Evolutionary conservation across 306 rosid genomes (phyloP).

Genomic region (Vachellia collinsii): DNA sequence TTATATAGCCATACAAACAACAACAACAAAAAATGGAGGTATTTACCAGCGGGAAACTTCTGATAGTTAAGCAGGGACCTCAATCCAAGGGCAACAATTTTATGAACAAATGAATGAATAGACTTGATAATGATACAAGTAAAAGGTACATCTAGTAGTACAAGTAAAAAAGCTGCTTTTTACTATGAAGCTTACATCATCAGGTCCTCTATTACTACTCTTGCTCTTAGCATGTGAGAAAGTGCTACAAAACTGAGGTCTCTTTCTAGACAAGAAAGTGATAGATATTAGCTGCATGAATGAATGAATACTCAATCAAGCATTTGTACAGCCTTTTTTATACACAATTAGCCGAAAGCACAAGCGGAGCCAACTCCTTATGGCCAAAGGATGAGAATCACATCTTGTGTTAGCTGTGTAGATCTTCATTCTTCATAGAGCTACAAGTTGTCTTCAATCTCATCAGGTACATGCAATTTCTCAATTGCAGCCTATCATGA

Average conservation of each 20-base stretch:
- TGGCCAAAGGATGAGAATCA: slow-evolving; percentile 43
- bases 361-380: slow-evolving; percentile 54
- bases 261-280: slow-evolving; percentile 32
- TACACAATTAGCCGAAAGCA: slow-evolving; percentile 59
- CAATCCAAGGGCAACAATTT: not conserved
- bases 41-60: not conserved
- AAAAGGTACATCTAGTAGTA: slow-evolving; percentile 35
- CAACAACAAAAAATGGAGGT: not conserved
- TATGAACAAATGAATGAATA: slow-evolving; percentile 44
- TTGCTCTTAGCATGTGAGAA: slow-evolving; percentile 33
- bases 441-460: slow-evolving; percentile 82
- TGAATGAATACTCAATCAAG: slow-evolving; percentile 38
- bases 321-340: slow-evolving; percentile 32
- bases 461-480: slow-evolving; percentile 96
- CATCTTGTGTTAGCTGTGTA: slow-evolving; percentile 37
- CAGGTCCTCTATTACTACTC: slow-evolving; percentile 23
- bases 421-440: slow-evolving; percentile 26
- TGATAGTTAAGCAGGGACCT: not conserved
- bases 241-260: slow-evolving; percentile 51
- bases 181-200: slow-evolving; percentile 37
- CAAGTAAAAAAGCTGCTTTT: slow-evolving; percentile 41
- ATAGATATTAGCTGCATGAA: slow-evolving; percentile 31
- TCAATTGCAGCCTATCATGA: slow-evolving; percentile 91
- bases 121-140: slow-evolving; percentile 47
- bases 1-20: too few relatives aligned